Evolutionary conservation across 805 yeast species (phyloP), one percentile per base, ranked within the genome.

Genomic region (Candida nanaspora): DNA sequence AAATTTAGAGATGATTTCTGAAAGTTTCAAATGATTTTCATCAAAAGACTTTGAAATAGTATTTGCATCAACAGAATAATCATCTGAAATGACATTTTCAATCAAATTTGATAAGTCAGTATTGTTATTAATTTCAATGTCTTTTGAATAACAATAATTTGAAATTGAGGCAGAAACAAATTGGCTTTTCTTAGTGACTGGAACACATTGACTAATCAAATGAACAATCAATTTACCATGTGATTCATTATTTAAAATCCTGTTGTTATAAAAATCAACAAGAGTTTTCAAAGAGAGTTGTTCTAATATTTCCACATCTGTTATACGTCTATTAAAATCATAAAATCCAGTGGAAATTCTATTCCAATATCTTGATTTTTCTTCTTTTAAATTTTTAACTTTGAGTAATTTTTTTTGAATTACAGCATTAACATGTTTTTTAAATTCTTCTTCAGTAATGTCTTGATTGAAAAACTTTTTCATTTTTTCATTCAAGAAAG

Each of bases 331-430:
- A 29, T 68, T 61, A 62, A 87, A 91, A 56, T 91, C 86, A 55
- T 83, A 89, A 60, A 68, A 83, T 6, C 96, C 96, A 42, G 77
- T 70, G 25, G 76, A 74, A 42, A 93, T 82, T 13, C 77, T 70
- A 40, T 72, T 68, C 76, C 87, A 79, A 58, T 76, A 81, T 50
- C 80, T 66, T 9, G 65, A 55, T 37, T 76, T 70, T 61, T 93
- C 98, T 56, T 91, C 96, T 41, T 68, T 65, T 62, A 89, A 68
- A 50, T 87, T 88, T 62, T 86, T 86, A 51, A 75, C 69, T 51
- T 83, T 85, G 52, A 84, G 85, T 33, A 76, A 61, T 49, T 86
- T 78, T 57, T 76, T 76, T 42, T 73, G 71, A 40, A 79, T 64
- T 44, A 89, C 70, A 1, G 95, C 83, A 39, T 71, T 72, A 41